Evolutionary conservation across 129 eudicot species (phyloP).

Genomic region (Smallanthus sonchifolius): DNA sequence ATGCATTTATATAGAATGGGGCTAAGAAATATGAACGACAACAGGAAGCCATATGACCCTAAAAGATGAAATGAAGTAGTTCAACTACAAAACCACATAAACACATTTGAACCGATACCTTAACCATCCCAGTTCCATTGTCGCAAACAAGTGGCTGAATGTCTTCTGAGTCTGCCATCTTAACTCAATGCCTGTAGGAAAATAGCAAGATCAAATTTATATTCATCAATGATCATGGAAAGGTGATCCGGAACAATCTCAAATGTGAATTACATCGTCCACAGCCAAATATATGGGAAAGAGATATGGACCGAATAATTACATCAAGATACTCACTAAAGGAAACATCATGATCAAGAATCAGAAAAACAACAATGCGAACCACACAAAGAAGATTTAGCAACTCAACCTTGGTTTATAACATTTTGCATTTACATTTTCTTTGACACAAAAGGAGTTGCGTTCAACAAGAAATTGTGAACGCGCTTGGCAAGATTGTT

Average conservation of each 20-base stretch:
- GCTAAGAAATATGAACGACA: neutral
- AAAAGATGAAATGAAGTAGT: no score
- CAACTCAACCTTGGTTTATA: neutral
- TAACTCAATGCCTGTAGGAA: neutral
- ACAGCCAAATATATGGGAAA: conserved; percentile 8
- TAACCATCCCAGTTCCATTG: no score
- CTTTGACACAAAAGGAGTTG: neutral
- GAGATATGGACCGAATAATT: neutral
- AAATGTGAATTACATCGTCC: neutral
- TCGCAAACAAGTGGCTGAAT: no score
- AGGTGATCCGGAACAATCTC: neutral
- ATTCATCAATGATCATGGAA: neutral
- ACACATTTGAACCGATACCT: neutral
- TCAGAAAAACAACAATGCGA: neutral
- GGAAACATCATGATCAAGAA: neutral
- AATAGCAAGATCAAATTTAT: neutral
- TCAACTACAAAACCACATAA: neutral
- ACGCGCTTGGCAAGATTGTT: neutral
- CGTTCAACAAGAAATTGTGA: neutral
- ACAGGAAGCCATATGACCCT: no score
- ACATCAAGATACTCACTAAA: neutral
- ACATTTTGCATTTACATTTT: neutral
- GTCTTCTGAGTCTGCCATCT: no score
- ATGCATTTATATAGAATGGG: neutral
- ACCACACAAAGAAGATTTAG: neutral